phyloP scores from a whole-genome alignment of 2,329 filamentous ascomycete genomes.

The Lasiodiplodia gonubiensis region DNA sequence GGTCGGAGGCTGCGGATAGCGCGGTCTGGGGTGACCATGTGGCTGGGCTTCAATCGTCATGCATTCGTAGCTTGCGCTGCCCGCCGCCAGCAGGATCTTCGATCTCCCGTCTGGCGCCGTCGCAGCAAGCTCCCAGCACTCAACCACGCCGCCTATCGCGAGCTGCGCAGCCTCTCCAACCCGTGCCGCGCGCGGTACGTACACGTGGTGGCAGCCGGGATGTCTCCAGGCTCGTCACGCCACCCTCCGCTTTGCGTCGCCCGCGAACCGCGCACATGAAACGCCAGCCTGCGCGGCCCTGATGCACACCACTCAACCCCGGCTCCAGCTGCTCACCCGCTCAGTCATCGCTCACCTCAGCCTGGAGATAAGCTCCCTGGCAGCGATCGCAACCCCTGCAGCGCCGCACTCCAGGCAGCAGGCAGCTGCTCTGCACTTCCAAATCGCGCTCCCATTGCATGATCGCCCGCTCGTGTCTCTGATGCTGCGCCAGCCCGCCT shows the following conservation, averaged over 20 bases:
- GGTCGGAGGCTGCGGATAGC: constrained; percentile 14
- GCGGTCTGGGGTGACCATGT: constrained; percentile 24
- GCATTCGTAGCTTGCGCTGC: not conserved
- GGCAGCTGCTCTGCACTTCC: constrained; percentile 4
- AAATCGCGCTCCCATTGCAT: constrained; percentile 15
- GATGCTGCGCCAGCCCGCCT: constrained; percentile 18
- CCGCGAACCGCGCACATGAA: constrained; percentile 23
- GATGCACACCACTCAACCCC: constrained; percentile 14
- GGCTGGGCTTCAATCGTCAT: constrained; percentile 24
- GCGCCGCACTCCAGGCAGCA: constrained; percentile 23
- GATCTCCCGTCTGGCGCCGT: constrained; percentile 15
- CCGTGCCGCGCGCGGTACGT: not conserved
- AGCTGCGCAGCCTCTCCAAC: not conserved
- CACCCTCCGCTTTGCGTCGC: constrained; percentile 12
- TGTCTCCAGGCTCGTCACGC: constrained; percentile 16
- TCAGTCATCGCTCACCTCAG: constrained; percentile 19
- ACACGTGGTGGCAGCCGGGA: constrained; percentile 3
- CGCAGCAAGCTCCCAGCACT: not conserved
- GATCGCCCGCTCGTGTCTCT: constrained; percentile 18
- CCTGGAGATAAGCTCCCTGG: constrained; percentile 26
- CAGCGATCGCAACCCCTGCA: constrained; percentile 23
- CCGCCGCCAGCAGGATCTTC: constrained; percentile 10
- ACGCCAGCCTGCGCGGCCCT: constrained; percentile 17
- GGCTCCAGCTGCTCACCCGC: constrained; percentile 25
- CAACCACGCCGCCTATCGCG: constrained; percentile 10